phyloP scores from a whole-genome alignment of 2,329 filamentous ascomycete genomes.

The Pseudonectria buxi region DNA sequence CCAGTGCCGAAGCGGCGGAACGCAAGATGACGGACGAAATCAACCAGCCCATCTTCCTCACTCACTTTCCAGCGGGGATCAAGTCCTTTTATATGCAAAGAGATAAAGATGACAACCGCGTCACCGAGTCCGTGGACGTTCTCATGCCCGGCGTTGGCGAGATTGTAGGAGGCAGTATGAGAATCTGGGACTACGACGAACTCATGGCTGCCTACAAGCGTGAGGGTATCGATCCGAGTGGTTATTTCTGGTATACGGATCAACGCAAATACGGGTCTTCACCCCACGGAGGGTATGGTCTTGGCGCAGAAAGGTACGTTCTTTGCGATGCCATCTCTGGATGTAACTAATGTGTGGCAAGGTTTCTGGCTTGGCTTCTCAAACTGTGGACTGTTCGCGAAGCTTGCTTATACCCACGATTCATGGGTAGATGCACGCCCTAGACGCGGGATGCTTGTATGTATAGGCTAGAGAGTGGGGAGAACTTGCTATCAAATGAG shows the following conservation, averaged over 20 bases:
- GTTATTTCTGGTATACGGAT: slow-evolving; percentile 98
- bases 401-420: slow-evolving; percentile 68
- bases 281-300: slow-evolving; percentile 84
- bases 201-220: slow-evolving; percentile 79
- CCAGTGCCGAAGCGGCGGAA: slow-evolving; percentile 78
- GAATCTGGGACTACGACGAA: slow-evolving; percentile 85
- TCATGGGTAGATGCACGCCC: slow-evolving; percentile 72
- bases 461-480: too few species aligned
- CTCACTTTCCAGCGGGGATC: slow-evolving; percentile 95
- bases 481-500: too few species aligned
- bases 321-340: neutral
- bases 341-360: neutral
- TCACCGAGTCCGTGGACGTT: slow-evolving; percentile 84
- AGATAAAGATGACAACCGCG: slow-evolving; percentile 66
- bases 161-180: slow-evolving; percentile 92
- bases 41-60: slow-evolving; percentile 87
- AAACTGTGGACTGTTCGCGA: slow-evolving; percentile 57
- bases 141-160: slow-evolving; percentile 88
- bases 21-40: slow-evolving; percentile 93
- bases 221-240: slow-evolving; percentile 72
- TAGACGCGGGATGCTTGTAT: slow-evolving; percentile 32
- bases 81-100: slow-evolving; percentile 99
- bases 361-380: slow-evolving; percentile 56
- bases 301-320: slow-evolving; percentile 68
- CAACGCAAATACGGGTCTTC: slow-evolving; percentile 91